phyloP scores from a whole-genome alignment of 305 asterid species.

The Salvia sclarea region DNA sequence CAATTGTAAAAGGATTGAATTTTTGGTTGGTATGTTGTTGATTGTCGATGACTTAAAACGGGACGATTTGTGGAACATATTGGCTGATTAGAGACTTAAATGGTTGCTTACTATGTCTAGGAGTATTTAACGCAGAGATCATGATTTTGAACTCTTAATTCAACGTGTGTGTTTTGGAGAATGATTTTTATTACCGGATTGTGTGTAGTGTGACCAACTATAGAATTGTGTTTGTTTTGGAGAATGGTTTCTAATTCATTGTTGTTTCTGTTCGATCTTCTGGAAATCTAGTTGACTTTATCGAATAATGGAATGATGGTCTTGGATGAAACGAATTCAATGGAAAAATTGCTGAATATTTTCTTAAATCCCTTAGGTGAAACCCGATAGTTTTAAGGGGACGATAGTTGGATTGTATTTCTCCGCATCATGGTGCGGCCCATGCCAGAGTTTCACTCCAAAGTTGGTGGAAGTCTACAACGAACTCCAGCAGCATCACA shows the following conservation, averaged over 20 bases:
- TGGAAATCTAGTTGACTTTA: background rate
- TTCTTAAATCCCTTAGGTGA: slow-evolving; percentile 47
- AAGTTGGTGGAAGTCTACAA: slow-evolving; percentile 62
- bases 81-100: background rate
- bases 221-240: too few relatives aligned
- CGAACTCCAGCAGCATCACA: slow-evolving; percentile 49
- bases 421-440: slow-evolving; percentile 98
- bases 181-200: too few relatives aligned
- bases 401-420: slow-evolving; percentile 72
- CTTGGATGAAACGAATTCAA: background rate
- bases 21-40: background rate
- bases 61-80: background rate
- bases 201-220: background rate
- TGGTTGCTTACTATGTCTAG: background rate
- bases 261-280: background rate
- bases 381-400: slow-evolving; percentile 50
- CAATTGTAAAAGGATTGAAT: background rate
- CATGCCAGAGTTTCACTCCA: slow-evolving; percentile 78
- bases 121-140: background rate
- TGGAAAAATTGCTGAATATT: background rate
- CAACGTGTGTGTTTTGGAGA: background rate
- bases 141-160: slow-evolving; percentile 4
- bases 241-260: background rate
- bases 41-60: background rate
- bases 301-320: background rate